Percentiles rank a stretch among this genome's conserved stretches.
phyloP scores from a whole-genome alignment of 441 rosid species.

The Pelargonium citronellum region DNA sequence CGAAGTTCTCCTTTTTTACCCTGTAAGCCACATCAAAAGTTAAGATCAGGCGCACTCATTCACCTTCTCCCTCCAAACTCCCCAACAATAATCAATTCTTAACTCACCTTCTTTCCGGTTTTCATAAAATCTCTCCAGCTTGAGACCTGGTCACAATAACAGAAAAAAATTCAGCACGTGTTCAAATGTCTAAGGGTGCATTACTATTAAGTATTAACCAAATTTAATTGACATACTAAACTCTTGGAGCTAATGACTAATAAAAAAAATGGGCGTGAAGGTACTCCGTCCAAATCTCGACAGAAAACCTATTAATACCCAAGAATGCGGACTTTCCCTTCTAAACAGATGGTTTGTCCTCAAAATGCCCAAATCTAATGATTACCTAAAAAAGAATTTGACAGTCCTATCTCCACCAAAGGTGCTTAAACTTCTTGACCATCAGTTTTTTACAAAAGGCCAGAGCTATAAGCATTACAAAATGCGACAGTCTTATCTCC shows the following conservation, averaged over 20 bases:
- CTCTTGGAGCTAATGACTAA: not conserved
- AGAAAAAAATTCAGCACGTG: not conserved
- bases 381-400: not conserved
- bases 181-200: not conserved
- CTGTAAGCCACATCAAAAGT: slow-evolving; percentile 28
- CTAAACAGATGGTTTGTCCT: too few relatives aligned
- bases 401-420: not conserved
- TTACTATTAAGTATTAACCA: not conserved
- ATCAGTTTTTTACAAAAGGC: not conserved
- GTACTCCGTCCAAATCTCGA: not conserved
- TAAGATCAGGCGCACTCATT: not conserved
- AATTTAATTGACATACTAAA: not conserved
- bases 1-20: slow-evolving; percentile 91
- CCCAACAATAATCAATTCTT: not conserved
- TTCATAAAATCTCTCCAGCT: slow-evolving; percentile 99
- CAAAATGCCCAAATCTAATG: too few relatives aligned
- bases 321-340: not conserved
- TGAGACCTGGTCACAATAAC: slow-evolving; percentile 53
- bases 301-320: not conserved
- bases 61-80: not conserved
- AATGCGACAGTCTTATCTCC: not conserved
- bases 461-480: not conserved
- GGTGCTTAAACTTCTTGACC: not conserved
- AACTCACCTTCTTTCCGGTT: slow-evolving; percentile 61
- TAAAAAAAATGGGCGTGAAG: not conserved